Percentiles rank a stretch among this genome's conserved stretches.
These are phyloP conservation scores for Terfezia claveryi DNA, from an alignment of 495 filamentous ascomycete species.

Conservation along the genomic window DNA sequence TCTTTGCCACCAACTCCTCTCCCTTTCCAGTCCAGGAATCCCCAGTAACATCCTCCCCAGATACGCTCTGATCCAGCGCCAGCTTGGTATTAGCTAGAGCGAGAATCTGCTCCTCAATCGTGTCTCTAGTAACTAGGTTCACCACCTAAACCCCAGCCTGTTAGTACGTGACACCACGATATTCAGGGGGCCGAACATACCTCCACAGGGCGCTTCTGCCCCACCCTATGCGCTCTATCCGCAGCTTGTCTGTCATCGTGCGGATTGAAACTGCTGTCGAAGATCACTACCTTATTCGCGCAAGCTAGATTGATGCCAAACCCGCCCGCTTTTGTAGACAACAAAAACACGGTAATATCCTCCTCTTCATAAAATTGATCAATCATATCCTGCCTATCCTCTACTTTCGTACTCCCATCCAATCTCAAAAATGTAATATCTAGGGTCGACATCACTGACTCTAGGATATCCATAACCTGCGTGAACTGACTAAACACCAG, in stretches of 20 bases:
- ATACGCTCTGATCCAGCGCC: constrained; percentile 69
- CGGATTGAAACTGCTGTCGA: constrained; percentile 86
- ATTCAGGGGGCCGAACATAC: constrained; percentile 27
- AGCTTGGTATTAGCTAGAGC: constrained; percentile 77
- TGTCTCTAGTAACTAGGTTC: constrained; percentile 56
- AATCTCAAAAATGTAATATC: constrained; percentile 56
- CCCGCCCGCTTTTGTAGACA: constrained; percentile 82
- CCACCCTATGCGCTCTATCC: constrained; percentile 86
- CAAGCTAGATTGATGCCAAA: constrained; percentile 86
- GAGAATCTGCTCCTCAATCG: constrained; percentile 85
- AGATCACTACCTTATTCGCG: constrained; percentile 94
- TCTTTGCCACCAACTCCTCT: constrained; percentile 40
- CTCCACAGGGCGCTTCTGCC: constrained; percentile 74
- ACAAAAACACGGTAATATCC: constrained; percentile 70
- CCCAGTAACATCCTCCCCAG: constrained; percentile 31
- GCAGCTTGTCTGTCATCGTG: constrained; percentile 93
- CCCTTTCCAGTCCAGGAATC: constrained; percentile 24
- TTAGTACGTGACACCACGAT: too few relatives aligned
- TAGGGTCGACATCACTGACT: constrained; percentile 53
- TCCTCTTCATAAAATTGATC: constrained; percentile 59
- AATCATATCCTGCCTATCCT: constrained; percentile 63
- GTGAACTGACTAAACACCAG: constrained; percentile 87
- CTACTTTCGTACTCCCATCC: constrained; percentile 65
- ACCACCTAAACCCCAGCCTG: constrained; percentile 5
- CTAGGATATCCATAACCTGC: constrained; percentile 72